These are phyloP conservation scores for Hansenula anomala DNA, from an alignment of 1,139 yeast species.

Conservation along the genomic window DNA sequence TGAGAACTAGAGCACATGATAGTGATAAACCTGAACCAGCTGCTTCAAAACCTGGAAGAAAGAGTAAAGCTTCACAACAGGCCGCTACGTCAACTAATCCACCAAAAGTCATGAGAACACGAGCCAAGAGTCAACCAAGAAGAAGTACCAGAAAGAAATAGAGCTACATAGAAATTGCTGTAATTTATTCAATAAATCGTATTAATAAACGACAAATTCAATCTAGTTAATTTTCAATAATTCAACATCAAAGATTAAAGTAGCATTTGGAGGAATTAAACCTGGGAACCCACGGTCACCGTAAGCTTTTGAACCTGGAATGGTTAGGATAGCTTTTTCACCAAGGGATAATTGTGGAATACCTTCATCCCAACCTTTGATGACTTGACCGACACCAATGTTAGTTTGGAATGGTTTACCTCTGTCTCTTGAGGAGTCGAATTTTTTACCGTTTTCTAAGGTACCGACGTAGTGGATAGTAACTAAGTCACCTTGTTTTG, in stretches of 20 bases:
- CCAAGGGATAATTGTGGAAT: constrained; percentile 90
- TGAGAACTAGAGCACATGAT: not conserved
- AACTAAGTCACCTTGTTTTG: constrained; percentile 79
- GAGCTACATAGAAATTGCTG: no score
- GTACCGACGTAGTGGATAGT: constrained; percentile 96
- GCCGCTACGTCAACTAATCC: not conserved
- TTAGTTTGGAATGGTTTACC: constrained; percentile 90
- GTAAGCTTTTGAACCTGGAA: constrained; percentile 91
- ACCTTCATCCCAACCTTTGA: constrained; percentile 92
- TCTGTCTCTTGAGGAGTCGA: constrained; percentile 92
- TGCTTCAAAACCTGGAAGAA: not conserved
- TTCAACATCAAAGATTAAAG: constrained; percentile 90
- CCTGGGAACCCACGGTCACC: constrained; percentile 96
- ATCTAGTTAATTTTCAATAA: constrained; percentile 69
- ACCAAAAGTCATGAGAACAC: not conserved
- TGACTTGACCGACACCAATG: constrained; percentile 95
- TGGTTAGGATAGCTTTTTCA: constrained; percentile 85
- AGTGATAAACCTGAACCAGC: not conserved
- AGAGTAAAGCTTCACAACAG: not conserved
- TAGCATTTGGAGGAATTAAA: constrained; percentile 92
- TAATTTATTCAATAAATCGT: no score
- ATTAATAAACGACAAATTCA: no score
- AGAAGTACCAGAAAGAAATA: not conserved
- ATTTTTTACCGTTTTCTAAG: constrained; percentile 88
- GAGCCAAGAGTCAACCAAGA: not conserved